Evolutionary conservation across 345 rosid species (phyloP), one percentile per base, ranked within the genome.

Genomic region (Lumnitzera littorea): DNA sequence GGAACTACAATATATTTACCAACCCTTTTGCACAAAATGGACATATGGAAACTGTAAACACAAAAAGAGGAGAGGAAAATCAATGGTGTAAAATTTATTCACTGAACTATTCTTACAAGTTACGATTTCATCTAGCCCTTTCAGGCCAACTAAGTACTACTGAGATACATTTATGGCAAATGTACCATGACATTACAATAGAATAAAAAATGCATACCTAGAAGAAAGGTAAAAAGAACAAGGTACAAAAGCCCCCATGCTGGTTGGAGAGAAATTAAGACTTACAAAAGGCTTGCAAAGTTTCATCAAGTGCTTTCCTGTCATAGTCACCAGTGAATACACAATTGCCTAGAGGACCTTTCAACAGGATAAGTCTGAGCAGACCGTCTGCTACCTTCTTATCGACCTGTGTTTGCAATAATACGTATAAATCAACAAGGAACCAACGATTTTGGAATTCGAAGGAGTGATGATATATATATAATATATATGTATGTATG

Each of bases 351-450:
- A 86, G 81, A 58, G 97, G 88, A 41, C 97, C 99, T 80, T 91
- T 84, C 52, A 94, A 76, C 62, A 94, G 92, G 74, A 94, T 91
- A 56, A 94, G 95, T 82, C 97, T 82, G 58, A 90, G 80, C 56
- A 90, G 62, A 55, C 99, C 99, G 56, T 94, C 99, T 9, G 99
- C 97, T 14, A 94, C 99, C 81, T 94, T 94, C 86, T 94, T 94
- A 79, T 94, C 99, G 31, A 90, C 97, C 99, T 94, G 78, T 47
- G 41, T 2, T 46, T 47, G 23, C 70, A 47, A 53, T 15, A 0
- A 2, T 50, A 24, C 31, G 43, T 5, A 36, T 36, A 36, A 36
- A 36, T 61, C 69, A 64, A 36, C 47, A 14, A 48, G 46, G 31
- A 54, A 60, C 11, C 36, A 51, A 41, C 54, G 20, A 48, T 15